phyloP scores from a whole-genome alignment of 352 stramenopile genomes.

The Globisporangium mamillatum region DNA sequence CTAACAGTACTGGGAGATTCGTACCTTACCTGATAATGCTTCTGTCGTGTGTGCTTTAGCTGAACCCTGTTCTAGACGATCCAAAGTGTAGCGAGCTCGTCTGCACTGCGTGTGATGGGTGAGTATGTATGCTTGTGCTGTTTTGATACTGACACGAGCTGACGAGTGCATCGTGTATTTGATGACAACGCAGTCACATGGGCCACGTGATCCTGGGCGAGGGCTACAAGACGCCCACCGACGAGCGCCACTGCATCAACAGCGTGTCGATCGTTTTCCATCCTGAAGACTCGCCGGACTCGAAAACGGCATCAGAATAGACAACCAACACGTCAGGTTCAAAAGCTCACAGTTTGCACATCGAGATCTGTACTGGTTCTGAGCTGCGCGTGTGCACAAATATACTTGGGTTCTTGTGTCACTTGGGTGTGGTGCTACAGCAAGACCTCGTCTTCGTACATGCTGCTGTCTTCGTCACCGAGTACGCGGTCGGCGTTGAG shows the following conservation, averaged over 20 bases:
- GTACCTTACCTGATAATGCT: not conserved
- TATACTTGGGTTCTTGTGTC: not conserved
- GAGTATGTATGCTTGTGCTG: not conserved
- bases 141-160: not conserved
- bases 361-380: not conserved
- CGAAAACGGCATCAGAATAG: not conserved
- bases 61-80: slow-evolving; percentile 61
- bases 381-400: not conserved
- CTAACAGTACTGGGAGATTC: no score
- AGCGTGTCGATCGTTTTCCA: slow-evolving; percentile 87
- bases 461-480: slow-evolving; percentile 35
- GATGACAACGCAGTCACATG: slow-evolving; percentile 60
- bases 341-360: not conserved
- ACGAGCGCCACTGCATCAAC: slow-evolving; percentile 91
- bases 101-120: slow-evolving; percentile 85
- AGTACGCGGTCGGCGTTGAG: slow-evolving; percentile 45
- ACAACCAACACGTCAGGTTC: not conserved
- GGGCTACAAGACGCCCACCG: slow-evolving; percentile 81
- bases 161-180: not conserved
- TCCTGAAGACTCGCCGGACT: slow-evolving; percentile 11
- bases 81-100: slow-evolving; percentile 78
- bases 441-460: slow-evolving; percentile 52
- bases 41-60: slow-evolving; percentile 22
- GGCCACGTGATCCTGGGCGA: slow-evolving; percentile 90
- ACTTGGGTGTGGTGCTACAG: not conserved